Percentiles rank a stretch among this genome's conserved stretches.
phyloP scores from a whole-genome alignment of 1,284 basidiomycete genomes.

The Neolentinus lepideus region DNA sequence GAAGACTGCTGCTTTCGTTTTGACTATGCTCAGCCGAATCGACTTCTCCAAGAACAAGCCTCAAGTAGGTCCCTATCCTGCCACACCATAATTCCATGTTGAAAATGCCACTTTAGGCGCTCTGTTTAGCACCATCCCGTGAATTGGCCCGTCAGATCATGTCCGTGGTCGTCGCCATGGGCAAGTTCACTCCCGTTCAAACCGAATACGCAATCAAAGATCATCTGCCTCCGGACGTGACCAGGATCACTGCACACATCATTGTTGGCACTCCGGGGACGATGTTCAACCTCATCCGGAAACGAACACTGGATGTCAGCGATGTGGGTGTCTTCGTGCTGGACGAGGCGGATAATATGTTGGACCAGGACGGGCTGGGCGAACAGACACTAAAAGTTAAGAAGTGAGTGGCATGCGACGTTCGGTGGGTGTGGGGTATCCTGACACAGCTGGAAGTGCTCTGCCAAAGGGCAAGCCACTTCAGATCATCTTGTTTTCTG shows the following conservation, averaged over 20 bases:
- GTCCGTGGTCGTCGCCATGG: constrained; percentile 91
- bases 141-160: constrained; percentile 98
- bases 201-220: constrained; percentile 96
- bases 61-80: constrained; percentile 47
- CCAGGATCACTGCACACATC: constrained; percentile 81
- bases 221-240: constrained; percentile 58
- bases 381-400: constrained; percentile 95
- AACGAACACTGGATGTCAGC: constrained; percentile 69
- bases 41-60: constrained; percentile 81
- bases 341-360: constrained; percentile 99
- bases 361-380: constrained; percentile 93
- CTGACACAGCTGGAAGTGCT: constrained; percentile 35
- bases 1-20: constrained; percentile 97
- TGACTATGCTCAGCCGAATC: constrained; percentile 95
- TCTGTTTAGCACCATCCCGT: constrained; percentile 92
- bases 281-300: constrained; percentile 78
- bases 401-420: constrained; percentile 52
- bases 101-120: constrained; percentile 46
- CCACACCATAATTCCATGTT: not conserved
- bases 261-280: constrained; percentile 97
- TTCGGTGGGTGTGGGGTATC: constrained; percentile 7
- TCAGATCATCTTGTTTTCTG: constrained; percentile 96
- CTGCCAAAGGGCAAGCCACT: constrained; percentile 52
- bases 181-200: constrained; percentile 89
- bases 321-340: constrained; percentile 92